Conservation (phyloP, 2,329 filamentous ascomycete genomes). For the Fusarium acutatum region DNA sequence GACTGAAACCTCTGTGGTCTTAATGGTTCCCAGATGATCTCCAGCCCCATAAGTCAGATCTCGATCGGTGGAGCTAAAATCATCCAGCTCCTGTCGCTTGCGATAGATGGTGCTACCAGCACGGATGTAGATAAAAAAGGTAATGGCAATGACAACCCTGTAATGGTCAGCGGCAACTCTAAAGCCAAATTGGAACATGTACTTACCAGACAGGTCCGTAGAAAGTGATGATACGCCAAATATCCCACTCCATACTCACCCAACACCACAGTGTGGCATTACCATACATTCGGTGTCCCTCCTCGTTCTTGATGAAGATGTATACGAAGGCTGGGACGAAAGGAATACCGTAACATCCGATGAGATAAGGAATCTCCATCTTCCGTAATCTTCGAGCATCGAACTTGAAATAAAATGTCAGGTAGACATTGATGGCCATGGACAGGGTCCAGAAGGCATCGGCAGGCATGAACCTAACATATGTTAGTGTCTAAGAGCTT, state of each 20-base stretch:
- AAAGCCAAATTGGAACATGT: no score
- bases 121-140: slow-evolving; percentile 71
- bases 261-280: slow-evolving; percentile 85
- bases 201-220: slow-evolving; percentile 76
- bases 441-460: slow-evolving; percentile 80
- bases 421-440: slow-evolving; percentile 85
- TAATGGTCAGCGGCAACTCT: slow-evolving; percentile 17
- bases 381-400: slow-evolving; percentile 68
- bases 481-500: slow-evolving; percentile 21
- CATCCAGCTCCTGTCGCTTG: slow-evolving; percentile 69
- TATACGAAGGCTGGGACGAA: slow-evolving; percentile 74
- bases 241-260: slow-evolving; percentile 72
- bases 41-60: slow-evolving; percentile 51
- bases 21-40: slow-evolving; percentile 59
- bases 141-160: slow-evolving; percentile 69
- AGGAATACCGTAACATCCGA: slow-evolving; percentile 77
- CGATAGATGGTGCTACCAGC: slow-evolving; percentile 74
- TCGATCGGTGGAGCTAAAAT: slow-evolving; percentile 59
- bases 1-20: slow-evolving; percentile 72
- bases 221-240: slow-evolving; percentile 77
- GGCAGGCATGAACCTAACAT: slow-evolving; percentile 77
- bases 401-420: slow-evolving; percentile 81
- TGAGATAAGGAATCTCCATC: slow-evolving; percentile 76
- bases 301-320: slow-evolving; percentile 66
- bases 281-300: slow-evolving; percentile 71